These are phyloP conservation scores for Chimonanthus praecox DNA, from an alignment of 164 flowering plant species.

Conservation along the genomic window DNA sequence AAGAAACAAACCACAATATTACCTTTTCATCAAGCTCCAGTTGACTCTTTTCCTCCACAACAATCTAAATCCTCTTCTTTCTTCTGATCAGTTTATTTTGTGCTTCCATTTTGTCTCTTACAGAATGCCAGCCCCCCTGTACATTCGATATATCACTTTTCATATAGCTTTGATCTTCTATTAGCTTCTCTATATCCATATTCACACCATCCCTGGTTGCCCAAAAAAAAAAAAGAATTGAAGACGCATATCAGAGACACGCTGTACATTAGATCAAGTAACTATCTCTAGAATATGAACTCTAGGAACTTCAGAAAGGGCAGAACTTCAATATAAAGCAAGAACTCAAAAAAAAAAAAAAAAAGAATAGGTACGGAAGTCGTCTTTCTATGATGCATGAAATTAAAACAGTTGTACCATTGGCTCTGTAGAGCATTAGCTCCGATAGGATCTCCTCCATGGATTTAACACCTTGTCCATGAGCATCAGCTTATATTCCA, in stretches of 20 bases:
- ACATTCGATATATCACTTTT: constrained; percentile 51
- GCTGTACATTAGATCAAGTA: neutral
- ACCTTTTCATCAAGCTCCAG: constrained; percentile 84
- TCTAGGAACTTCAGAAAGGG: neutral
- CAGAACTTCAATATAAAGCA: neutral
- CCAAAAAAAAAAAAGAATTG: neutral
- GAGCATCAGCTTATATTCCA: constrained; percentile 72
- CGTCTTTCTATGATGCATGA: neutral
- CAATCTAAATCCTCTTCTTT: constrained; percentile 73
- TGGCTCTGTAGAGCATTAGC: constrained; percentile 39
- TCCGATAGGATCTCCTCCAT: constrained; percentile 67
- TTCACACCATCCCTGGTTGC: constrained; percentile 53
- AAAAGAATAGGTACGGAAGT: neutral
- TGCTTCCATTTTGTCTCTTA: constrained; percentile 64
- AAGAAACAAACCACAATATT: neutral
- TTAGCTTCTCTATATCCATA: constrained; percentile 53
- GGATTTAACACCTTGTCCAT: constrained; percentile 67
- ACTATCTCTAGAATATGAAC: neutral
- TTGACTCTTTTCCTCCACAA: constrained; percentile 61
- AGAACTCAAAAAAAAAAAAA: neutral
- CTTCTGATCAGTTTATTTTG: constrained; percentile 38
- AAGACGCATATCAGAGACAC: neutral
- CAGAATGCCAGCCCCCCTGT: constrained; percentile 53
- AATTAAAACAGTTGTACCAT: neutral
- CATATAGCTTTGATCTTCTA: constrained; percentile 56